Evolutionary conservation across 1,284 basidiomycete genomes (phyloP), one percentile per base, ranked within the genome.

Genomic region (Microbotryum silenes-acaulis): DNA sequence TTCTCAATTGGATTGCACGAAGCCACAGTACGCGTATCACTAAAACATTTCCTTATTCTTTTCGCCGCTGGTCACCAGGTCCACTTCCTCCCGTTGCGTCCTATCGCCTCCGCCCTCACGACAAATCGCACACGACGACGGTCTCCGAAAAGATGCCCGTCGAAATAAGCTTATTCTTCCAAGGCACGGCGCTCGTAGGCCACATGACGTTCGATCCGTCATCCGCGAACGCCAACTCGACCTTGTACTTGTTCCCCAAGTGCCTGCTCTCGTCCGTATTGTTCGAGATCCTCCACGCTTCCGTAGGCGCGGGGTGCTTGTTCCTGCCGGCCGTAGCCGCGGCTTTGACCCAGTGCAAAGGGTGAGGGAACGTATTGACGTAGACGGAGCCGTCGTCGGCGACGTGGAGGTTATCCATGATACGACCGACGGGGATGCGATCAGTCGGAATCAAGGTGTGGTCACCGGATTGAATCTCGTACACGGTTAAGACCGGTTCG

Each of bases 381-480:
- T 56, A 66, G 54, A 71, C 61, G 4, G 55, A 50, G 27, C 68
- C 69, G 21, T 62, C 56, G 27, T 51, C 50, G 44, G 56, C 54
- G 46, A 67, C 64, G 48, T 67, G 61, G 42, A 71, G 57, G 55
- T 71, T 71, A 59, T 71, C 70, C 29, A 68, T 54, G 10, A 63
- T 20, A 21, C 2, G 10, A 49, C 63, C 21, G 4, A 62, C 56
- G 45, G 55, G 53, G 44, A 67, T 59, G 8, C 47, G 52, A 27
- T 63, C 64, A 16, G 62, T 31, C 6, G 59, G 57, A 5, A 60
- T 37, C n/a, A 71, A 59, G 7, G 64, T 59, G 56, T 67, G 56
- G 50, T 71, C 66, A 2, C 50, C 7, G 14, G 63, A 52, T 29
- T 65, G 61, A 0, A 53, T 50, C 23, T 70, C 57, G 61, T 63